Conservation (phyloP, 2,329 filamentous ascomycete genomes). For the Monilinia fructicola region DNA sequence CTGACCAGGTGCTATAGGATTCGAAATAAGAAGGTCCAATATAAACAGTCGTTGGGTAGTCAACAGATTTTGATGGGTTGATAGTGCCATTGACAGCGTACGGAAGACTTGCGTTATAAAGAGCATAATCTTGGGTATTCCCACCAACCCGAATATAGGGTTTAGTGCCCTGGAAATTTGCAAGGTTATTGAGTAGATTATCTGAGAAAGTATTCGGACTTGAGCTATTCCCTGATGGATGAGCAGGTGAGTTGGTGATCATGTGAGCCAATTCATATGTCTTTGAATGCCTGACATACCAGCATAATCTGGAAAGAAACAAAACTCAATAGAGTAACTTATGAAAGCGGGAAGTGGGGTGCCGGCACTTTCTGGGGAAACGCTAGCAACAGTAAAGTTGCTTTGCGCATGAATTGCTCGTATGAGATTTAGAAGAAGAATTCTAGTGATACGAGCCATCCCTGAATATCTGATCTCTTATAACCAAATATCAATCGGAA, state of each 20-base stretch:
- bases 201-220: conserved; percentile 60
- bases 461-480: neutral
- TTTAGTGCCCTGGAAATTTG: conserved; percentile 53
- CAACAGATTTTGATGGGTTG: conserved; percentile 50
- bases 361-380: conserved; percentile 27
- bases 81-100: conserved; percentile 54
- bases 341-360: conserved; percentile 47
- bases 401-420: conserved; percentile 21
- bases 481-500: neutral
- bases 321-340: conserved; percentile 53
- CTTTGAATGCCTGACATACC: conserved; percentile 24
- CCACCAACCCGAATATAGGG: conserved; percentile 63
- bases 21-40: conserved; percentile 64
- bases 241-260: neutral
- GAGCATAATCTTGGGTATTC: conserved; percentile 66
- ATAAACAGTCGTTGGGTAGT: conserved; percentile 60
- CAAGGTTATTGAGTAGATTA: conserved; percentile 58
- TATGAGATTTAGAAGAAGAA: conserved; percentile 2
- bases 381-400: conserved; percentile 17
- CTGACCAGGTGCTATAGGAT: conserved; percentile 57
- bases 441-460: conserved; percentile 9
- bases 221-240: conserved; percentile 54
- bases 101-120: conserved; percentile 55
- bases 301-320: conserved; percentile 49
- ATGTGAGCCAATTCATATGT: neutral